Evolutionary conservation across 768 basidiomycete species (phyloP).

Genomic region (Phallus indusiatus): DNA sequence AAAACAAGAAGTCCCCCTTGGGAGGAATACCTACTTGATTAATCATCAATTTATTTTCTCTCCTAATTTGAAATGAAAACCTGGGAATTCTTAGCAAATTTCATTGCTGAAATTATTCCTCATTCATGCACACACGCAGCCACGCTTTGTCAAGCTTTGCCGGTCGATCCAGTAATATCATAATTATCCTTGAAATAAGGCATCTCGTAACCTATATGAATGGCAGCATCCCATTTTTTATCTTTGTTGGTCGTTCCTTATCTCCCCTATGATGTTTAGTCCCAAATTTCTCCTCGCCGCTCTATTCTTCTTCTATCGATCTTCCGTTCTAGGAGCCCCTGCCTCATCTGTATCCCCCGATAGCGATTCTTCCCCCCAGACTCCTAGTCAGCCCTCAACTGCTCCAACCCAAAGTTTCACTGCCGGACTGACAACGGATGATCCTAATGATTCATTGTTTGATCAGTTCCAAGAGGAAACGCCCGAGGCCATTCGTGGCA

Average conservation of each 20-base stretch:
- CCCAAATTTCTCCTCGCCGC: background rate
- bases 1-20: too few relatives aligned
- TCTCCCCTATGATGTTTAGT: background rate
- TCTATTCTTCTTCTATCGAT: background rate
- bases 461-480: slow-evolving; percentile 12
- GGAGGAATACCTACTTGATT: background rate
- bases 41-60: background rate
- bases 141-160: background rate
- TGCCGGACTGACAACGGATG: slow-evolving; percentile 1
- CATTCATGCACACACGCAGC: background rate
- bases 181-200: background rate
- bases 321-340: background rate
- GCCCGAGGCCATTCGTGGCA: slow-evolving; percentile 36
- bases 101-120: background rate
- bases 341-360: background rate
- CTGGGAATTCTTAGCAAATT: background rate
- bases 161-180: background rate
- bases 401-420: slow-evolving; percentile 6
- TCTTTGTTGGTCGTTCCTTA: background rate
- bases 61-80: background rate
- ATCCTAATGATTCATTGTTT: slow-evolving; percentile 4
- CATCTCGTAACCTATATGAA: background rate
- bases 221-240: background rate
- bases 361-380: background rate
- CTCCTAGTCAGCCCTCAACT: background rate